Base-by-base conservation (phyloP, 306 rosid species). In the Ormosia semicastrata region DNA sequence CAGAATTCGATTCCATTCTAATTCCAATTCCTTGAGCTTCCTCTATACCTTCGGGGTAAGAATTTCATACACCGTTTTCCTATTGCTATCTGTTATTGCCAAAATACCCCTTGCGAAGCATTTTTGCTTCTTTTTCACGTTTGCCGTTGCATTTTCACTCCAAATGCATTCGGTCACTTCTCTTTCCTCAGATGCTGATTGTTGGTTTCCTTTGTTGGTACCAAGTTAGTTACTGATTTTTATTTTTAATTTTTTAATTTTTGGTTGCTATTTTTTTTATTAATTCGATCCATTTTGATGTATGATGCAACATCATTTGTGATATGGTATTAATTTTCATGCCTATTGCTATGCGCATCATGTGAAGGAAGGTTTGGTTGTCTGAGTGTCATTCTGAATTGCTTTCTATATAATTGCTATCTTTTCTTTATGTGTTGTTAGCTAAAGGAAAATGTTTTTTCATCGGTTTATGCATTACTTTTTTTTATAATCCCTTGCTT, bases 1-100 rank as follows among this genome's bases (percentile, higher is more conserved):
- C 9, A 59, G 40, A 60, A 60, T 60, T 24, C 24, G 24, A 24
- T 24, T 77, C 60, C 56, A 68, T 29, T 87, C 60, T 30, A 87
- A 85, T 87, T 92, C 86, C 84, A 68, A 43, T 81, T 86, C 87
- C 40, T 54, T 71, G 63, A 24, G 24, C 24, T 24, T 24, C 24
- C 24, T 24, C 24, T 24, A 1, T 24, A 24, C 24, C 24, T 24
- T 24, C 24, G 37, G 89, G n/a, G 89, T 83, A 8, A 76, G 89
- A 83, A 69, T 85, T 80, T 14, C 75, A 70, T 75, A 33, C 67
- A 71, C 65, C 76, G 75, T 49, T 84, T 37, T 70, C 32, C 2
- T 29, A 32, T 8, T 64, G 15, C 62, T 76, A 13, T 80, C 50
- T 57, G 34, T 52, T 18, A 17, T 77, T 68, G 46, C 62, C 2